These are phyloP conservation scores for Globisporangium solare DNA, from an alignment of 352 stramenopile genomes.

Conservation along the genomic window DNA sequence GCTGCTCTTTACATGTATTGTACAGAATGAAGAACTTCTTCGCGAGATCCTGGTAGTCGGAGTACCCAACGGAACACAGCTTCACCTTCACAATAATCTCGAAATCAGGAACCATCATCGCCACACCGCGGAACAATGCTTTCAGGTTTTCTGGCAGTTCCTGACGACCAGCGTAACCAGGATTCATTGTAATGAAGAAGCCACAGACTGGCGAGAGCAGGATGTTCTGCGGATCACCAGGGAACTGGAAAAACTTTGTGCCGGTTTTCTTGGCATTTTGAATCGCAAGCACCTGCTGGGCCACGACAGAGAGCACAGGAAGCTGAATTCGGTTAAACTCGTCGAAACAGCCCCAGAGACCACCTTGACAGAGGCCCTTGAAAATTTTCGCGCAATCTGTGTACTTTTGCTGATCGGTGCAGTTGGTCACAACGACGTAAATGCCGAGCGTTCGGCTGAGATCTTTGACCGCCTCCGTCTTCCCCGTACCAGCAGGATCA, in stretches of 20 bases:
- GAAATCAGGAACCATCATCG: constrained; percentile 92
- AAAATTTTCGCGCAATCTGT: constrained; percentile 98
- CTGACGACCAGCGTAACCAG: constrained; percentile 96
- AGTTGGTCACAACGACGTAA: constrained; percentile 98
- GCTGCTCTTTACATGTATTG: constrained; percentile 89
- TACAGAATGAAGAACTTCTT: constrained; percentile 93
- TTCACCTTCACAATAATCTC: constrained; percentile 97
- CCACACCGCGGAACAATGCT: constrained; percentile 87
- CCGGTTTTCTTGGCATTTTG: constrained; percentile 97
- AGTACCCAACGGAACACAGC: constrained; percentile 92
- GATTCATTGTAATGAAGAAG: constrained; percentile 99
- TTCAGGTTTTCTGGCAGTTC: constrained; percentile 99
- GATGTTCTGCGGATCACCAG: constrained; percentile 96
- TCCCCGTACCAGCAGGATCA: constrained; percentile 94
- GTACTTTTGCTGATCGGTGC: constrained; percentile 97
- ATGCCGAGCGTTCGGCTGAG: constrained; percentile 93
- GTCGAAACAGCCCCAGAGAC: constrained; percentile 97
- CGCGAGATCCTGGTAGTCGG: constrained; percentile 88
- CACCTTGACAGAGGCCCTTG: constrained; percentile 95
- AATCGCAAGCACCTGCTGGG: constrained; percentile 97
- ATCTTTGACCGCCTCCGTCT: constrained; percentile 98
- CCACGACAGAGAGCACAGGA: constrained; percentile 95
- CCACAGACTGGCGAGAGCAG: constrained; percentile 93
- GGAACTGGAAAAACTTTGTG: constrained; percentile 96
- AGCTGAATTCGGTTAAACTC: constrained; percentile 98